phyloP scores from a whole-genome alignment of 2,329 filamentous ascomycete genomes.

The Neofusicoccum kwambonambiense region DNA sequence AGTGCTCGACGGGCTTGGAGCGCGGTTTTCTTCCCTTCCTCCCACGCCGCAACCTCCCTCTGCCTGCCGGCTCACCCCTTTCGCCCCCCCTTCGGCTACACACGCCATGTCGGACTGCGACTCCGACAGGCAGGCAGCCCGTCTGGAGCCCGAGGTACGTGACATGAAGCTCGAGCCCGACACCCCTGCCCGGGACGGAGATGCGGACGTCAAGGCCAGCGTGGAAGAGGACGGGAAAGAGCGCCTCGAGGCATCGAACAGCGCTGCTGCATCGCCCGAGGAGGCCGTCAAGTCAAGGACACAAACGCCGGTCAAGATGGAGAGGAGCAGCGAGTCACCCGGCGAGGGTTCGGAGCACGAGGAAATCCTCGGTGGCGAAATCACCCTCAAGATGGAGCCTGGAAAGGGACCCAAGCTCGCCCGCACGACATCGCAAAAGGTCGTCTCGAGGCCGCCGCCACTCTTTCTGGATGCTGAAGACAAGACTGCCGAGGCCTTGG shows the following conservation, averaged over 20 bases:
- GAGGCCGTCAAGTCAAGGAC: conserved; percentile 20
- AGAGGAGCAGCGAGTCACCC: conserved; percentile 36
- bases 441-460: conserved; percentile 59
- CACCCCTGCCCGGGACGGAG: conserved; percentile 23
- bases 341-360: conserved; percentile 44
- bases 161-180: conserved; percentile 48
- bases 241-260: conserved; percentile 24
- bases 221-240: conserved; percentile 25
- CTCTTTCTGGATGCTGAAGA: conserved; percentile 76
- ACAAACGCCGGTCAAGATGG: conserved; percentile 24
- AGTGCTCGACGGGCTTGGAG: conserved; percentile 22
- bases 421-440: conserved; percentile 72
- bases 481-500: conserved; percentile 71
- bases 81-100: conserved; percentile 12
- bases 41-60: conserved; percentile 28
- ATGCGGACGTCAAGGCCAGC: conserved; percentile 29
- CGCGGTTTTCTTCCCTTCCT: conserved; percentile 21
- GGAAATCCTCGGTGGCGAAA: conserved; percentile 59
- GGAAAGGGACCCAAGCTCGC: conserved; percentile 69
- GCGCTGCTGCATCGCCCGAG: conserved; percentile 21
- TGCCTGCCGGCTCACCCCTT: conserved; percentile 21
- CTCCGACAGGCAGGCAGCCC: conserved; percentile 33
- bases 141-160: conserved; percentile 44
- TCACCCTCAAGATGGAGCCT: conserved; percentile 62
- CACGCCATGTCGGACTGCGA: conserved; percentile 40